Base-by-base conservation (phyloP, 2,329 filamentous ascomycete species). In the Chrysoporthe cubensis region DNA sequence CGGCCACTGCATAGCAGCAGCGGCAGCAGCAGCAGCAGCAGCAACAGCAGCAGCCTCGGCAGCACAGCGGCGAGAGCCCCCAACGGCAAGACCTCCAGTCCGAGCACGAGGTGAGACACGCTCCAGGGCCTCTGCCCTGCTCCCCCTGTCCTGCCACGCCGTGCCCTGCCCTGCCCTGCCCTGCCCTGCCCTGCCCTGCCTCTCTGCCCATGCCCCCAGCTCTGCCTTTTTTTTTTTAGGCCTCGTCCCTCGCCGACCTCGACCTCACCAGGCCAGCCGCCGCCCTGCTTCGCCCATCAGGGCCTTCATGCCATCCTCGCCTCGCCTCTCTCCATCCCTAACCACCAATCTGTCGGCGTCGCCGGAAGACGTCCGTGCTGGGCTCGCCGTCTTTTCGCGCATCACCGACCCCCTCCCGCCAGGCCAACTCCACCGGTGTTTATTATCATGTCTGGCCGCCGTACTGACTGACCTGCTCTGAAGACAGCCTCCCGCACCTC, bases 101-200 rank as follows among this genome's bases (percentile, higher is more conserved):
- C 74, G 70, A 72, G 74, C 70, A 72, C 73, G 54, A 77, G 76
- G 76, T 78, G 71, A 76, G 76, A 76, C 73, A 76, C 73, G 69
- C 74, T 69, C 6, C 18, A 48, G 18, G 26, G 26, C 62, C 63
- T 62, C 71, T 69, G 59, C 61, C 71, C 67, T 68, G 62, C 26
- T 26, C 26, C 26, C 69, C 68, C 57, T 43, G 21, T n/a, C 40
- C 21, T 32, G 34, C 65, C 68, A 26, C 26, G 26, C 26, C 26
- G 26, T 26, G 26, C 26, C 26, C 71, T 72, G 65, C 63, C 65
- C 71, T 69, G 59, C 61, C 71, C 67, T 66, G 62, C 69, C 65
- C 71, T 69, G 59, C 61, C 71, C 67, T 66, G 62, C 69, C 68
- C 57, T 43, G 21, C 11, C 40, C 21, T 32, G 34, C 65, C 68